Conservation (phyloP, 2,329 filamentous ascomycete genomes). For the Pseudomassariella vexata region DNA sequence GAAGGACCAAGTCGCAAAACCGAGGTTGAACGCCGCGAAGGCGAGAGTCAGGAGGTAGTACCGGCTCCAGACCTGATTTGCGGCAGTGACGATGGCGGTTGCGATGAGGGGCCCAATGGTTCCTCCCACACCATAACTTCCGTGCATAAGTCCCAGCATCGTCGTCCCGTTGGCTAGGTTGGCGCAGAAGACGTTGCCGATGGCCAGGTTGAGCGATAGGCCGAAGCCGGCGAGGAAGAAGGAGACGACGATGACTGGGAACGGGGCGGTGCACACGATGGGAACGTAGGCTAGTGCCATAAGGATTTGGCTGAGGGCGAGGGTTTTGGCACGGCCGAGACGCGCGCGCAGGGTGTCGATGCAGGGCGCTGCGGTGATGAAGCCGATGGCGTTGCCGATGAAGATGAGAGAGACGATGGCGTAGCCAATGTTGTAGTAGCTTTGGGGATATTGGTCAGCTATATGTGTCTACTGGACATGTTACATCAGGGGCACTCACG, state of each 20-base stretch:
- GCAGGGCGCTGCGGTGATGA: constrained; percentile 65
- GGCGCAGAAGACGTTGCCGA: constrained; percentile 55
- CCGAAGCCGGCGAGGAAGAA: constrained; percentile 65
- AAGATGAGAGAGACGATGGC: constrained; percentile 78
- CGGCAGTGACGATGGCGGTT: constrained; percentile 61
- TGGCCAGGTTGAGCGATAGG: constrained; percentile 48
- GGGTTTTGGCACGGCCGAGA: constrained; percentile 59
- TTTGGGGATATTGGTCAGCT: constrained; percentile 17
- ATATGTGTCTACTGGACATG: no score
- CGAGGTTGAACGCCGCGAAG: constrained; percentile 50
- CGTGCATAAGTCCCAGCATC: constrained; percentile 59
- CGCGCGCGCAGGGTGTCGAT: constrained; percentile 58
- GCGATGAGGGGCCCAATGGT: constrained; percentile 67
- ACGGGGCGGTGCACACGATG: constrained; percentile 64
- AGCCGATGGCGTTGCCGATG: constrained; percentile 70
- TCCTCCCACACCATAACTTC: constrained; percentile 61
- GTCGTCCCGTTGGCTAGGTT: constrained; percentile 47
- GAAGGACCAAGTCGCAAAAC: constrained; percentile 62
- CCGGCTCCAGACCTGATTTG: constrained; percentile 56
- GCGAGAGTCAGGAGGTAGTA: constrained; percentile 67
- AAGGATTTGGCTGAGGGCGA: constrained; percentile 52
- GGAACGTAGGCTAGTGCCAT: constrained; percentile 58
- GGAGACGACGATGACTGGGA: constrained; percentile 58
- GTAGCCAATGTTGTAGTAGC: constrained; percentile 69
- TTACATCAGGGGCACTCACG: constrained; percentile 29